Conservation (phyloP, 352 stramenopile genomes). For the Globisporangium abappressorium region DNA sequence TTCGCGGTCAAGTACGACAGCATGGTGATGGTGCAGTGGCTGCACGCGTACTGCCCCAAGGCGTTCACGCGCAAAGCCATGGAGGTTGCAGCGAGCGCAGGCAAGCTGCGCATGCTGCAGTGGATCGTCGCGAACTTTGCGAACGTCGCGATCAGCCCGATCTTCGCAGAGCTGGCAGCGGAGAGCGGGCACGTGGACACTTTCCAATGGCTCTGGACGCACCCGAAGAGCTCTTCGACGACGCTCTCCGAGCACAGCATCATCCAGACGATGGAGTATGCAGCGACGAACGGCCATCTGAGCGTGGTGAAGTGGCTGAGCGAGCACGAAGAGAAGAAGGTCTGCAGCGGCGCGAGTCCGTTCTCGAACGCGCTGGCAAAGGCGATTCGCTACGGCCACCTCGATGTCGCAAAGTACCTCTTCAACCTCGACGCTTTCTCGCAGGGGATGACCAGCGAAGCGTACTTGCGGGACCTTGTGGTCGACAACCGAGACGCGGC, state of each 20-base stretch:
- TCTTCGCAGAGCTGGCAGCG: background rate
- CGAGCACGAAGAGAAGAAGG: background rate
- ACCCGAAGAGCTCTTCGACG: background rate
- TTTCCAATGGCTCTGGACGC: background rate
- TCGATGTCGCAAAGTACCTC: background rate
- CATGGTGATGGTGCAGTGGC: background rate
- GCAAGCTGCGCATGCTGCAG: background rate
- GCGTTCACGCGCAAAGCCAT: background rate
- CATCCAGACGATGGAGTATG: background rate
- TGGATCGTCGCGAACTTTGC: background rate
- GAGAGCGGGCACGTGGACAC: background rate
- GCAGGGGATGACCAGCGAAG: background rate
- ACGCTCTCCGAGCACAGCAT: background rate
- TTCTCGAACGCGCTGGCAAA: background rate
- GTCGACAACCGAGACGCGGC: background rate
- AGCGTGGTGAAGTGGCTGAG: background rate
- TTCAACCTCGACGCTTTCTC: background rate
- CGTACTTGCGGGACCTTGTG: background rate
- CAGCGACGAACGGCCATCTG: background rate
- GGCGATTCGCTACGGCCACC: background rate
- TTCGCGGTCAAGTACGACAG: background rate
- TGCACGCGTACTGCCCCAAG: conserved; percentile 1
- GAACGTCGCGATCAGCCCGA: background rate
- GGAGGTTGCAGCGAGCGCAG: background rate
- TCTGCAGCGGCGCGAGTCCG: background rate